Conservation (phyloP, 768 basidiomycete species). For the Rhodotorula sphaerocarpa region DNA sequence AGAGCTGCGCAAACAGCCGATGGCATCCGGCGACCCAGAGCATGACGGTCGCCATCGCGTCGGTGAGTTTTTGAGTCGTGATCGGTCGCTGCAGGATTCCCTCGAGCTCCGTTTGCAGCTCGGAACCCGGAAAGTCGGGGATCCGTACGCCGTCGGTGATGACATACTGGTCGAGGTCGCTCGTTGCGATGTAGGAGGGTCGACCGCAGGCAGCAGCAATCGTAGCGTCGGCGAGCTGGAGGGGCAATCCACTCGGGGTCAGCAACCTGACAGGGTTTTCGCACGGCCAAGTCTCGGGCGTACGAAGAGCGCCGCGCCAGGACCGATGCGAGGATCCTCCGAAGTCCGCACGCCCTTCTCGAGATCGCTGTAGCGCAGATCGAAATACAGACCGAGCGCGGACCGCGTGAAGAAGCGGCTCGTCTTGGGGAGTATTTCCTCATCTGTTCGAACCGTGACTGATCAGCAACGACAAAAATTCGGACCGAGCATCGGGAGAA, state of each 20-base stretch:
- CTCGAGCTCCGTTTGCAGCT: conserved; percentile 11
- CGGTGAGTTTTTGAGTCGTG: conserved; percentile 1
- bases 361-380: conserved; percentile 9
- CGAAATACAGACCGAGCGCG: conserved; percentile 20
- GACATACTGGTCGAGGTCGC: conserved; percentile 24
- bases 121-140: conserved; percentile 26
- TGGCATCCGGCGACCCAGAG: conserved; percentile 20
- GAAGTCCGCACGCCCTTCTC: conserved; percentile 14
- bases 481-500: too few species aligned
- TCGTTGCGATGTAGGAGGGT: conserved; percentile 20
- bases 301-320: conserved; percentile 23
- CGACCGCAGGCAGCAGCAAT: conserved; percentile 16
- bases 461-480: too few species aligned
- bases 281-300: neutral
- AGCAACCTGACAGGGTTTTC: neutral
- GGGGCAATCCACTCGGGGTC: neutral
- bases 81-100: conserved; percentile 7
- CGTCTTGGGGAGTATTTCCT: conserved; percentile 17
- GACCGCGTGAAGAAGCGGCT: conserved; percentile 18
- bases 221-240: conserved; percentile 26
- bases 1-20: conserved; percentile 14
- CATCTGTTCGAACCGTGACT: conserved; percentile 10
- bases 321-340: conserved; percentile 11
- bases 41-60: conserved; percentile 2
- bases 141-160: conserved; percentile 20